Evolutionary conservation across 495 filamentous ascomycete genomes (phyloP).

Genomic region (Endocarpon pusillum): DNA sequence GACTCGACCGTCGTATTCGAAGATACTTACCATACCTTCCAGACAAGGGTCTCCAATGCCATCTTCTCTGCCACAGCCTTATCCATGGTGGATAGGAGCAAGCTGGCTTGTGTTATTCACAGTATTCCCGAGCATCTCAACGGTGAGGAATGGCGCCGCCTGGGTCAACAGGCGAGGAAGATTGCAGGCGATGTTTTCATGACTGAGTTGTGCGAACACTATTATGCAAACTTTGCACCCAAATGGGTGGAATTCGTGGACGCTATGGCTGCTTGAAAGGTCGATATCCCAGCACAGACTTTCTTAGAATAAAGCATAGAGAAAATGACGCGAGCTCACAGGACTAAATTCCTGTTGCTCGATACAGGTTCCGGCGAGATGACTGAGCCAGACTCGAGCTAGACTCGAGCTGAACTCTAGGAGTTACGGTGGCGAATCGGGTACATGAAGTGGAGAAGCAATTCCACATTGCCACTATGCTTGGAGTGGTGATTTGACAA

Average conservation of each 20-base stretch:
- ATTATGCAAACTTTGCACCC: conserved; percentile 28
- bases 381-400: no score
- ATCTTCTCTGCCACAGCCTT: conserved; percentile 18
- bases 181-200: conserved; percentile 27
- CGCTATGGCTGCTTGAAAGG: conserved; percentile 20
- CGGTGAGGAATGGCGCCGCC: conserved; percentile 14
- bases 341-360: no score
- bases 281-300: no score
- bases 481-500: no score
- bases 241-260: conserved; percentile 27
- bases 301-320: no score
- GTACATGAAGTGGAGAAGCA: no score
- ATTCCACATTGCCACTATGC: no score
- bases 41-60: conserved; percentile 17
- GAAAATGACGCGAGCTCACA: no score
- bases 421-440: no score
- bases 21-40: conserved; percentile 26
- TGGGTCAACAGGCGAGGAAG: conserved; percentile 21
- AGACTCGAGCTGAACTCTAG: no score
- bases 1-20: conserved; percentile 32
- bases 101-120: conserved; percentile 26
- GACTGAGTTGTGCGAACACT: conserved; percentile 24
- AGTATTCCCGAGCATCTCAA: conserved; percentile 21
- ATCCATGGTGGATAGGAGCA: conserved; percentile 17
- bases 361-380: no score